Evolutionary conservation across 192 early-diverging fungal species (phyloP).

Genomic region (Entomortierella lignicola): DNA sequence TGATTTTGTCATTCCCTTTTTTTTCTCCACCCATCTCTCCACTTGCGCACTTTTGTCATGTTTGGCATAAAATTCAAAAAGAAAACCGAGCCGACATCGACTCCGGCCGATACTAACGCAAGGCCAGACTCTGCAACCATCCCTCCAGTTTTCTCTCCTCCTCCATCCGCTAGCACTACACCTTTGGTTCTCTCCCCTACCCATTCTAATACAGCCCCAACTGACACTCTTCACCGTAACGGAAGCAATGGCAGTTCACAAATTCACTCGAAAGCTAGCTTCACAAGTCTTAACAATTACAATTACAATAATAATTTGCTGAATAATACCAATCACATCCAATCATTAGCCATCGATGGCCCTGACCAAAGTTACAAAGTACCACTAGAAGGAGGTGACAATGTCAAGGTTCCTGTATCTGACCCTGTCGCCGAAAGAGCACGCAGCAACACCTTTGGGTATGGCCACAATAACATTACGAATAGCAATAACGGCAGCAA

Average conservation of each 20-base stretch:
- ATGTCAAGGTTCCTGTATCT: conserved; percentile 33
- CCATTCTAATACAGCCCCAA: neutral
- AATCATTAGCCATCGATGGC: neutral
- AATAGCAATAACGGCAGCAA: conserved; percentile 15
- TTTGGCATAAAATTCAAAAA: conserved; percentile 40
- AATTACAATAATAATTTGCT: conserved; percentile 5
- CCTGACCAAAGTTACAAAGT: conserved; percentile 22
- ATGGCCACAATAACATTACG: neutral
- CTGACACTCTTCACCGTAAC: conserved; percentile 2
- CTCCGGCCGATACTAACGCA: neutral
- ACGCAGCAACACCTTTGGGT: conserved; percentile 12
- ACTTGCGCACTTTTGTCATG: conserved; percentile 5
- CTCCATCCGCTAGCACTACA: neutral
- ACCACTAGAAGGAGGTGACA: conserved; percentile 17
- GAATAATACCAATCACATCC: neutral
- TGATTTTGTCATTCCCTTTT: neutral
- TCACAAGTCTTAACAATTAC: conserved; percentile 10
- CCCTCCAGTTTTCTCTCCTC: conserved; percentile 11
- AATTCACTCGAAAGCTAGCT: conserved; percentile 5
- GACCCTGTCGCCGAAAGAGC: neutral
- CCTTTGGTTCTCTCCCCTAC: neutral
- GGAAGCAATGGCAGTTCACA: conserved; percentile 9
- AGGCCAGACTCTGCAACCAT: neutral
- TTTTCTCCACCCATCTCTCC: neutral
- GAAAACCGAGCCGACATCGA: conserved; percentile 19